A percentile compares a stretch with the other conserved stretches of the same genome.
Conservation (phyloP, 768 basidiomycete species). For the Saitozyma podzolica region DNA sequence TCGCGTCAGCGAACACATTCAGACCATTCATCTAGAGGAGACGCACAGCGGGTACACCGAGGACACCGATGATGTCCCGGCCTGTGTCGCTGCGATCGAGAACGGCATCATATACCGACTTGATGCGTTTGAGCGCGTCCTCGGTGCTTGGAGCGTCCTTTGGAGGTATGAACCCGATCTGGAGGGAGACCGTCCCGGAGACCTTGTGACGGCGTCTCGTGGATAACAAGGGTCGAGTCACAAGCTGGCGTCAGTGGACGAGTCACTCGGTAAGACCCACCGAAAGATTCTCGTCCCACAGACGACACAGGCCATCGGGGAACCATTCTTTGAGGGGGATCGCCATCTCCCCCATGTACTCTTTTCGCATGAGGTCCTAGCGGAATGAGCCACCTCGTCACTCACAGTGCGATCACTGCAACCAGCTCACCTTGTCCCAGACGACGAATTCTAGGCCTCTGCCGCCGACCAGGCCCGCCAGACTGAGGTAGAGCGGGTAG, state of each 20-base stretch:
- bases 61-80: conserved; percentile 25
- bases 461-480: conserved; percentile 56
- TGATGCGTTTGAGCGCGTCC: conserved; percentile 56
- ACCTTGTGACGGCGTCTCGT: conserved; percentile 60
- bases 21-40: background rate
- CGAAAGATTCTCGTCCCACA: conserved; percentile 65
- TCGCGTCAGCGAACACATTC: conserved; percentile 5
- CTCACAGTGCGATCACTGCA: background rate
- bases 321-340: conserved; percentile 85
- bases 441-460: conserved; percentile 71
- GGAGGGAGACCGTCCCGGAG: conserved; percentile 62
- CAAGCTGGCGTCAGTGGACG: conserved; percentile 53
- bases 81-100: conserved; percentile 24
- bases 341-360: conserved; percentile 87
- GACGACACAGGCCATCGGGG: conserved; percentile 56
- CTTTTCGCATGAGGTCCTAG: conserved; percentile 72
- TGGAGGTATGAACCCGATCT: conserved; percentile 61
- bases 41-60: conserved; percentile 50
- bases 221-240: conserved; percentile 56
- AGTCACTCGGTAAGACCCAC: conserved; percentile 54
- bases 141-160: conserved; percentile 15
- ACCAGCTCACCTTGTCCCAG: conserved; percentile 73
- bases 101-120: conserved; percentile 52
- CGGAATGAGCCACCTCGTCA: too few species aligned
- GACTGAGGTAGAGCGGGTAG: conserved; percentile 76